Conservation (phyloP, 176 grass and related monocot genomes). For the Zea luxurians region DNA sequence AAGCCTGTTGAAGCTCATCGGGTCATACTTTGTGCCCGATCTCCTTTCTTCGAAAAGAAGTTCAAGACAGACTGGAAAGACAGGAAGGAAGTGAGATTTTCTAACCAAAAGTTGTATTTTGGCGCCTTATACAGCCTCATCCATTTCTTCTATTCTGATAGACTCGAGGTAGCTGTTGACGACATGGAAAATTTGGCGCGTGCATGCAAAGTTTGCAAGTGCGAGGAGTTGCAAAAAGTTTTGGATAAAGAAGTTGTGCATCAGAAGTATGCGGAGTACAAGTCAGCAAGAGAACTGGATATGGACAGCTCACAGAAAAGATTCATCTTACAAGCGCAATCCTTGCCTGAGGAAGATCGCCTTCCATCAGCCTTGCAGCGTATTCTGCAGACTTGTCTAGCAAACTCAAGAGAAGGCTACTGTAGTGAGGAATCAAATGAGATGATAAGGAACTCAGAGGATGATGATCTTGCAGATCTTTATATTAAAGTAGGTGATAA, state of each 20-base stretch:
- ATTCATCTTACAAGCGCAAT: conserved; percentile 70
- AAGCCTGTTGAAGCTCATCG: conserved; percentile 83
- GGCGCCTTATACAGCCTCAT: conserved; percentile 83
- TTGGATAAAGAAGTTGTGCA: conserved; percentile 67
- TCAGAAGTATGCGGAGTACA: conserved; percentile 70
- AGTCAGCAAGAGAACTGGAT: conserved; percentile 53
- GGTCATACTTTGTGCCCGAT: conserved; percentile 71
- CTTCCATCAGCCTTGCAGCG: conserved; percentile 57
- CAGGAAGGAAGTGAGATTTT: conserved; percentile 87
- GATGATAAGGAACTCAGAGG: conserved; percentile 7
- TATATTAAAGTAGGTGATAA: conserved; percentile 75
- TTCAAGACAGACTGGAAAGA: conserved; percentile 73
- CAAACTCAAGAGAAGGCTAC: conserved; percentile 43
- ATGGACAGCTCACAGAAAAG: conserved; percentile 76
- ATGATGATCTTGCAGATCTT: conserved; percentile 70
- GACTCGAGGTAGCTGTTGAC: conserved; percentile 73
- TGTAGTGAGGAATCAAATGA: conserved; percentile 21
- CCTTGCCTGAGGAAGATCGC: conserved; percentile 69
- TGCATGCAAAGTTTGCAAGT: conserved; percentile 87
- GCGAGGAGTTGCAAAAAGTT: conserved; percentile 64
- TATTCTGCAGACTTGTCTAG: conserved; percentile 63
- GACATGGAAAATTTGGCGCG: conserved; percentile 75
- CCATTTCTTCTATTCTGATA: conserved; percentile 98
- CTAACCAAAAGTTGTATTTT: conserved; percentile 84
- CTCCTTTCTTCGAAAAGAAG: conserved; percentile 75